These are phyloP conservation scores for Mimosa pudica DNA, from an alignment of 306 rosid genomes.

Conservation along the genomic window DNA sequence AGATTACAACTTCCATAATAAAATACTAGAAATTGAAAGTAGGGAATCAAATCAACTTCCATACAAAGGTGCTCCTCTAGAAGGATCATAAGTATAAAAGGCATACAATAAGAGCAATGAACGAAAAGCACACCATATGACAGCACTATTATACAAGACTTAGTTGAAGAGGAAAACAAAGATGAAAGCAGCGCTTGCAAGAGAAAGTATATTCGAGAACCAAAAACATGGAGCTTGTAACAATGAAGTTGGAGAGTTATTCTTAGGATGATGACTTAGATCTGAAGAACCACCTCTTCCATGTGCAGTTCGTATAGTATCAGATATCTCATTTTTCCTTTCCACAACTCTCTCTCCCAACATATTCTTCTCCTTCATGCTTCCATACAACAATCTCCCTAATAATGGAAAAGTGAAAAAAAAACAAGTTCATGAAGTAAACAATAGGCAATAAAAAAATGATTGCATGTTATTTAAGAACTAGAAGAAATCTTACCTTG, in stretches of 20 bases:
- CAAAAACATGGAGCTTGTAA: constrained; percentile 18
- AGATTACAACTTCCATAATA: constrained; percentile 9
- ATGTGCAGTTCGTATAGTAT: constrained; percentile 15
- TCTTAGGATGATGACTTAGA: constrained; percentile 11
- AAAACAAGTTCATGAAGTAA: not conserved
- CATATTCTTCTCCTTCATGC: constrained; percentile 7
- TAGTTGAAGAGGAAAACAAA: not conserved
- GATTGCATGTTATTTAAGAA: not conserved
- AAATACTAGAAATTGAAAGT: not conserved
- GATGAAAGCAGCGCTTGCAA: constrained; percentile 20
- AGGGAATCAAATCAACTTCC: not conserved
- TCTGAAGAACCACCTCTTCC: constrained; percentile 34
- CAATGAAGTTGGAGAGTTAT: constrained; percentile 27
- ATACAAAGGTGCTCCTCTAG: not conserved
- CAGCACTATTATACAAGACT: not conserved
- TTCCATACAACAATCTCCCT: constrained; percentile 32
- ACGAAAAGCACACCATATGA: not conserved
- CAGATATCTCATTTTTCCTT: constrained; percentile 15
- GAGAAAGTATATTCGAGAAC: constrained; percentile 17
- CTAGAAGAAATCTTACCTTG: constrained; percentile 7
- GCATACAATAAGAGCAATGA: not conserved
- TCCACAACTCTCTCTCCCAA: constrained; percentile 17
- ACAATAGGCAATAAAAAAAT: not conserved
- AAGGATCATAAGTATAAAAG: not conserved
- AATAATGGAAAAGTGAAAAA: not conserved